Conservation (phyloP, 768 basidiomycete genomes). For the Trametes cinnabarina region DNA sequence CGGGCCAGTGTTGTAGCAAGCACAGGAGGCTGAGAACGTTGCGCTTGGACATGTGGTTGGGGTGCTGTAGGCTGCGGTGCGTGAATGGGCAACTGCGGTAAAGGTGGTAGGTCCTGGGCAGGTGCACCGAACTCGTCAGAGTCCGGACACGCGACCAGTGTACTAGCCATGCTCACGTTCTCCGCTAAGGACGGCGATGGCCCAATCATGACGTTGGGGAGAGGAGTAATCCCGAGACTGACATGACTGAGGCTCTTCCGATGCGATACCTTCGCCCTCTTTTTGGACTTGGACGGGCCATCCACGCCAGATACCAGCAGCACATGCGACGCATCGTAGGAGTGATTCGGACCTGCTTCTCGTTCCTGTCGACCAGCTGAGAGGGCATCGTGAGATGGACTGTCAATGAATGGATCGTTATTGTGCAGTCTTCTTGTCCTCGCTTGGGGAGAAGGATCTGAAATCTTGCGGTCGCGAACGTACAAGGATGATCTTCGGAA, state of each 20-base stretch:
- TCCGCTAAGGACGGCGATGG: slow-evolving; percentile 22
- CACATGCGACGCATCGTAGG: slow-evolving; percentile 5
- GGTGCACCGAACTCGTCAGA: slow-evolving; percentile 7
- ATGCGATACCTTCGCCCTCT: slow-evolving; percentile 12
- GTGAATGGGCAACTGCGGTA: background rate
- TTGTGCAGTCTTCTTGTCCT: background rate
- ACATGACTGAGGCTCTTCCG: slow-evolving; percentile 29
- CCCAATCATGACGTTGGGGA: slow-evolving; percentile 26
- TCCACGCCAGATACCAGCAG: slow-evolving; percentile 6
- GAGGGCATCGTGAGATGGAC: background rate
- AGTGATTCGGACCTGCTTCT: background rate
- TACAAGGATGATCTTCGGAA: slow-evolving; percentile 9
- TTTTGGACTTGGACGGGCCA: background rate
- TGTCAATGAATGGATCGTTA: slow-evolving; percentile 1
- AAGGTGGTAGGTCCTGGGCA: background rate
- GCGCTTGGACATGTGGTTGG: background rate
- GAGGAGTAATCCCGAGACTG: slow-evolving; percentile 25
- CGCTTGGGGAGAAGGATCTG: slow-evolving; percentile 13
- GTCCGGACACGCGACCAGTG: slow-evolving; percentile 8
- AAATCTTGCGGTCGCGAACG: slow-evolving; percentile 12
- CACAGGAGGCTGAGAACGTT: background rate
- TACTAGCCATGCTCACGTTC: slow-evolving; percentile 27
- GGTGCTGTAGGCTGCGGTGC: background rate
- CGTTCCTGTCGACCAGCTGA: background rate
- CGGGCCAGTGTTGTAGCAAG: slow-evolving; percentile 8